These are phyloP conservation scores for Dactylellina parvicollis DNA, from an alignment of 2,329 filamentous ascomycete species.

Conservation along the genomic window DNA sequence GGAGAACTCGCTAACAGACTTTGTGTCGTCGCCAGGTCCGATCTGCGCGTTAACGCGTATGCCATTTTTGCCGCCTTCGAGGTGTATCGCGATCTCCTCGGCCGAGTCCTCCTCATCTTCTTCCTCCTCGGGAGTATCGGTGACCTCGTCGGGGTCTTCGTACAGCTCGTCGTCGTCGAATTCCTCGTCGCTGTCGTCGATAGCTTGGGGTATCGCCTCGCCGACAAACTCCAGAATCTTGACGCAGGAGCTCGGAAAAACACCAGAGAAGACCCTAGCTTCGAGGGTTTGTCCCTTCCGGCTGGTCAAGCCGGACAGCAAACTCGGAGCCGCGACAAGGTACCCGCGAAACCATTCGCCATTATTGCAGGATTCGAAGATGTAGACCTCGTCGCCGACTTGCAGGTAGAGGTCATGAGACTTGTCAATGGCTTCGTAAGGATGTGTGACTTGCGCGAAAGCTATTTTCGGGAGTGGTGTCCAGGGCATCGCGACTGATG, in stretches of 20 bases:
- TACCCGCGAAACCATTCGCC: conserved; percentile 95
- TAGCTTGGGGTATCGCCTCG: conserved; percentile 57
- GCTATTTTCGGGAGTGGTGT: conserved; percentile 94
- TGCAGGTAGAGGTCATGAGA: conserved; percentile 89
- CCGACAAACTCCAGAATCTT: conserved; percentile 92
- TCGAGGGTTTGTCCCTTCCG: conserved; percentile 92
- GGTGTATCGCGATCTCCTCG: conserved; percentile 52
- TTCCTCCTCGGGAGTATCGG: conserved; percentile 57
- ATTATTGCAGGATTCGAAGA: conserved; percentile 87
- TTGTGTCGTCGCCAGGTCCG: conserved; percentile 35
- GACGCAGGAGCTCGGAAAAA: conserved; percentile 93
- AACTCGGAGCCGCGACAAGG: conserved; percentile 88
- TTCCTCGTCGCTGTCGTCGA: conserved; percentile 69
- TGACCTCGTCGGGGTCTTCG: conserved; percentile 60
- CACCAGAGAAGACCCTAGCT: conserved; percentile 96
- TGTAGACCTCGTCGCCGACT: conserved; percentile 97
- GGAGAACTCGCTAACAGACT: conserved; percentile 52
- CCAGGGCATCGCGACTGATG: conserved; percentile 79
- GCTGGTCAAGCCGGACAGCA: conserved; percentile 89
- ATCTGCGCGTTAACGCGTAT: conserved; percentile 51
- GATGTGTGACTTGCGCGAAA: conserved; percentile 95
- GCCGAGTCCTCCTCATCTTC: conserved; percentile 59
- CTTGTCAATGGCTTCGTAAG: conserved; percentile 84
- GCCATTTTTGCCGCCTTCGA: conserved; percentile 47
- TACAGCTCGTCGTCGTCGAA: conserved; percentile 61